Percentiles rank a stretch among this genome's conserved stretches.
phyloP scores from a whole-genome alignment of 805 yeast species.

The Suhomyces sp. region DNA sequence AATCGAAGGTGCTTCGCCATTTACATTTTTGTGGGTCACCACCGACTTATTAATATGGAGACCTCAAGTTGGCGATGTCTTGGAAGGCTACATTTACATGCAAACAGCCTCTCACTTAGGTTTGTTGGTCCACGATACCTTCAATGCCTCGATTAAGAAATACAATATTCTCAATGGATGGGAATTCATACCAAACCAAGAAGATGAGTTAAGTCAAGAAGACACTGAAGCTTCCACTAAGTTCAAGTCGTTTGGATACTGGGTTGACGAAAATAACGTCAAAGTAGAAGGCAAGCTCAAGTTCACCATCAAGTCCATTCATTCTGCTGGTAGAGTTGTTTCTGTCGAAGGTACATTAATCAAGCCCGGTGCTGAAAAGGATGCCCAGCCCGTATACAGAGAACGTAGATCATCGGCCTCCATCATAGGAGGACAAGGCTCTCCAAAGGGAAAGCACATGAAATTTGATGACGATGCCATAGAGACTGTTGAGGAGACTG shows the following conservation, averaged over 20 bases:
- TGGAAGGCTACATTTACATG: conserved; percentile 86
- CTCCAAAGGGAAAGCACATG: conserved; percentile 32
- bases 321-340: conserved; percentile 75
- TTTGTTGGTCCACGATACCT: conserved; percentile 83
- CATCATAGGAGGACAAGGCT: conserved; percentile 8
- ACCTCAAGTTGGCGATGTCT: conserved; percentile 80
- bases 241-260: conserved; percentile 71
- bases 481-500: conserved; percentile 12
- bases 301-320: conserved; percentile 71
- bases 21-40: conserved; percentile 80
- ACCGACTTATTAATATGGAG: conserved; percentile 86
- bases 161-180: conserved; percentile 82
- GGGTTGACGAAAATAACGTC: conserved; percentile 76
- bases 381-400: conserved; percentile 52
- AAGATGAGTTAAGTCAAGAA: conserved; percentile 44
- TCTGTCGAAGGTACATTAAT: conserved; percentile 86
- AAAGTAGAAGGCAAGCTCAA: conserved; percentile 79
- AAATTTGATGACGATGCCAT: conserved; percentile 32
- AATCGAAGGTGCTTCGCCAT: conserved; percentile 78
- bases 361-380: conserved; percentile 53
- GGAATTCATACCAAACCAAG: conserved; percentile 79
- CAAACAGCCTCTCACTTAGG: conserved; percentile 96
- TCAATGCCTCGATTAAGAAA: conserved; percentile 88
- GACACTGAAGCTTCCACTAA: conserved; percentile 16
- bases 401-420: conserved; percentile 29